phyloP scores from a whole-genome alignment of 352 stramenopile species.

The Blastocystis hominis region DNA sequence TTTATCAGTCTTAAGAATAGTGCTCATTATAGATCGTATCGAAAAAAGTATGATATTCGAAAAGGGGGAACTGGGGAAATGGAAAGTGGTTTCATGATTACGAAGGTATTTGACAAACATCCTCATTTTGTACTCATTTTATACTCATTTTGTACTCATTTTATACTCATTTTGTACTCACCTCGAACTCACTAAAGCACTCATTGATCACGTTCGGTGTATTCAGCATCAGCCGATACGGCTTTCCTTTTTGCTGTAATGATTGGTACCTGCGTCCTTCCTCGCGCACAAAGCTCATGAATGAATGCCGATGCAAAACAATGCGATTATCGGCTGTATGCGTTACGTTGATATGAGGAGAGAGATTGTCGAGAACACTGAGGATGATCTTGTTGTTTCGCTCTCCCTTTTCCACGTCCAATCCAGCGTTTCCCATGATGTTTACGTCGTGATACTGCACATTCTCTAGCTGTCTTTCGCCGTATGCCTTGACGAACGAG shows the following conservation, averaged over 20 bases:
- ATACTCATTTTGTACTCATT: not conserved
- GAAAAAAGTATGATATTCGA: slow-evolving; percentile 43
- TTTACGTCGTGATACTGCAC: slow-evolving; percentile 51
- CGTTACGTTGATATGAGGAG: slow-evolving; percentile 26
- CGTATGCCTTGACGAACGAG: slow-evolving; percentile 4
- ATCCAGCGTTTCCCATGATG: slow-evolving; percentile 18
- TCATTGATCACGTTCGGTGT: not conserved
- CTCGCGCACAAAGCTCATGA: slow-evolving; percentile 41
- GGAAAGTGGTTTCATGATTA: not conserved
- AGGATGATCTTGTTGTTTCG: slow-evolving; percentile 32
- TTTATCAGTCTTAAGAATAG: slow-evolving; percentile 48
- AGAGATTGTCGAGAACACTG: not conserved
- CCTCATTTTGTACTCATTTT: not conserved
- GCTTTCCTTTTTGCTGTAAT: not conserved
- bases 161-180: not conserved
- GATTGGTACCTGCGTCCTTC: slow-evolving; percentile 25
- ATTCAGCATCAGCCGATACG: not conserved
- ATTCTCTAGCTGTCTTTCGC: slow-evolving; percentile 38
- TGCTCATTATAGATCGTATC: slow-evolving; percentile 39
- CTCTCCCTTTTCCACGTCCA: slow-evolving; percentile 6
- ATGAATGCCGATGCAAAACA: slow-evolving; percentile 17
- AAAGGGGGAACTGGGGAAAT: slow-evolving; percentile 8
- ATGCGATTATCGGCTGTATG: slow-evolving; percentile 1
- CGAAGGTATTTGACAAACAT: not conserved
- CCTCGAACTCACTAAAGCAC: slow-evolving; percentile 9